These are phyloP conservation scores for Talaromyces sp. DNA, from an alignment of 2,329 filamentous ascomycete genomes.

Conservation along the genomic window DNA sequence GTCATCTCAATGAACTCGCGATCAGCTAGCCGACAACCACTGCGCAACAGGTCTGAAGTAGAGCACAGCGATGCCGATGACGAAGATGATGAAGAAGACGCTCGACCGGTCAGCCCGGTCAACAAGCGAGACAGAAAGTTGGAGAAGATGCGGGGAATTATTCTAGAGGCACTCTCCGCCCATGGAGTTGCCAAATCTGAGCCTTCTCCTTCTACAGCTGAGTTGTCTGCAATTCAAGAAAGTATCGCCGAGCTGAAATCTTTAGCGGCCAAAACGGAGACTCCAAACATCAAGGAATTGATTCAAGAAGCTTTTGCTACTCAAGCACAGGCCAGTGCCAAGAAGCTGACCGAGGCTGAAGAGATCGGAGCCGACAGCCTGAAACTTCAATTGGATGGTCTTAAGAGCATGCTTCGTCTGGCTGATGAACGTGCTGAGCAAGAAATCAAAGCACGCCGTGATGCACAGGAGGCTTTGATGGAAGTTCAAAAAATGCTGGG, in stretches of 20 bases:
- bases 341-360: constrained; percentile 37
- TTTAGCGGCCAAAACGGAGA: constrained; percentile 19
- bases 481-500: constrained; percentile 66
- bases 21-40: constrained; percentile 52
- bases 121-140: constrained; percentile 62
- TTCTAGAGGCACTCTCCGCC: constrained; percentile 60
- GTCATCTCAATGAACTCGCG: constrained; percentile 54
- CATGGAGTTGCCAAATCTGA: constrained; percentile 29
- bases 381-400: constrained; percentile 56
- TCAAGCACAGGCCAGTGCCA: constrained; percentile 48
- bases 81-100: constrained; percentile 60
- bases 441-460: constrained; percentile 57
- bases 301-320: constrained; percentile 54
- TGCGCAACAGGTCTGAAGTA: constrained; percentile 63
- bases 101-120: constrained; percentile 69
- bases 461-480: constrained; percentile 65
- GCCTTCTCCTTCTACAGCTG: constrained; percentile 19
- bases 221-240: constrained; percentile 33
- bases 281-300: constrained; percentile 54
- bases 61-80: constrained; percentile 87
- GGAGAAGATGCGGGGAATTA: constrained; percentile 67
- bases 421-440: constrained; percentile 60
- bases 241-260: constrained; percentile 29
- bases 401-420: constrained; percentile 62
- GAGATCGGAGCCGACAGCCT: constrained; percentile 45